These are phyloP conservation scores for Mycosphaerella arachidis DNA, from an alignment of 2,329 filamentous ascomycete genomes.

Conservation along the genomic window DNA sequence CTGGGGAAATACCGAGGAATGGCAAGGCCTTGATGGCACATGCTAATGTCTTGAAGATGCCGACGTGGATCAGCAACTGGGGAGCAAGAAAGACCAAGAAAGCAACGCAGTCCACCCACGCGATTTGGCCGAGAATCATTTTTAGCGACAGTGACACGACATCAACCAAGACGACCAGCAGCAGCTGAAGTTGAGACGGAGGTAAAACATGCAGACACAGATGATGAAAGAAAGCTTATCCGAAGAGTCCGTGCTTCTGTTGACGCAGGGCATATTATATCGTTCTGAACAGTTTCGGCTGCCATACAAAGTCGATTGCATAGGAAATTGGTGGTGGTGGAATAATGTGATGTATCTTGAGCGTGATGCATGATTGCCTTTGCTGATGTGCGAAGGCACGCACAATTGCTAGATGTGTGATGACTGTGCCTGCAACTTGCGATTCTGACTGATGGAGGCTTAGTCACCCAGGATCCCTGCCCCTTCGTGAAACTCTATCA, in stretches of 20 bases:
- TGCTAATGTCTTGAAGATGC: constrained; percentile 54
- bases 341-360: background rate
- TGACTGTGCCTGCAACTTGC: background rate
- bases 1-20: constrained; percentile 56
- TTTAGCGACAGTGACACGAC: constrained; percentile 4
- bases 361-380: background rate
- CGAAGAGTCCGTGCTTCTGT: constrained; percentile 1
- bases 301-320: background rate
- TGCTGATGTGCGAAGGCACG: background rate
- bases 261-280: constrained; percentile 5
- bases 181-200: constrained; percentile 3
- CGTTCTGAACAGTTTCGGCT: background rate
- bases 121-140: constrained; percentile 72
- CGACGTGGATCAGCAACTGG: constrained; percentile 65
- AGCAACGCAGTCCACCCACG: constrained; percentile 68
- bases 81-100: constrained; percentile 68
- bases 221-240: constrained; percentile 5
- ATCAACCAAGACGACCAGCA: background rate
- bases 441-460: background rate
- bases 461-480: background rate
- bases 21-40: constrained; percentile 62
- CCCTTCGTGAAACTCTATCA: background rate
- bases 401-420: background rate
- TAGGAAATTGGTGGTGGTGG: too few species aligned
- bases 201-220: background rate